Conservation (phyloP, 495 filamentous ascomycete genomes). For the Neurospora sp. region DNA sequence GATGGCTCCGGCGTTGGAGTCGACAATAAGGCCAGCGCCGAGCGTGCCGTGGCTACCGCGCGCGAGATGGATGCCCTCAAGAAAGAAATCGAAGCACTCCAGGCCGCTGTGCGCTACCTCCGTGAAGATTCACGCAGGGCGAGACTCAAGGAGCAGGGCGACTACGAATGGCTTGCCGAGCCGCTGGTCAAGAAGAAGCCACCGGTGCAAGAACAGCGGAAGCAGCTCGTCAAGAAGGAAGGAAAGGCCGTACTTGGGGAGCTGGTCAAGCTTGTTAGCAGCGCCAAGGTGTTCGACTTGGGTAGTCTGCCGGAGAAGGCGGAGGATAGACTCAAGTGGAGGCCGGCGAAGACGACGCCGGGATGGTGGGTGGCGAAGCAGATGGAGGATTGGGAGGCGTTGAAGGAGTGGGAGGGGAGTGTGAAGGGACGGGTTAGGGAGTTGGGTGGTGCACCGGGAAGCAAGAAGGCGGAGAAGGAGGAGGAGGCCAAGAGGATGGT, state of each 20-base stretch:
- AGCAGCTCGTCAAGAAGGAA: conserved; percentile 53
- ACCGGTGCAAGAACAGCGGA: conserved; percentile 43
- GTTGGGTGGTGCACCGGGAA: conserved; percentile 9
- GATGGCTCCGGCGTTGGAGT: conserved; percentile 30
- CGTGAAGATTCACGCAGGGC: conserved; percentile 66
- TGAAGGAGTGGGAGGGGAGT: conserved; percentile 32
- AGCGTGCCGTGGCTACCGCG: conserved; percentile 55
- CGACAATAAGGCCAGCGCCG: conserved; percentile 44
- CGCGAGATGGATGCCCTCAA: conserved; percentile 67
- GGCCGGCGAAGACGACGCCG: conserved; percentile 33
- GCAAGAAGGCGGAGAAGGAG: conserved; percentile 2
- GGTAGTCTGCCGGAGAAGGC: conserved; percentile 36
- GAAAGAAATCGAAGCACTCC: conserved; percentile 56
- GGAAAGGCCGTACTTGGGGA: conserved; percentile 60
- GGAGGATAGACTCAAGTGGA: conserved; percentile 41
- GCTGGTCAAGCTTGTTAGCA: conserved; percentile 56
- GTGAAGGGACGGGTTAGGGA: conserved; percentile 29
- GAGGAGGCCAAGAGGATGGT: conserved; percentile 13
- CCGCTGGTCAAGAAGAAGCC: conserved; percentile 45
- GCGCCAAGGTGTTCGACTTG: conserved; percentile 50
- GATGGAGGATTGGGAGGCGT: conserved; percentile 30
- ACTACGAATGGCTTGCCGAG: conserved; percentile 54
- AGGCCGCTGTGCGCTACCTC: conserved; percentile 68
- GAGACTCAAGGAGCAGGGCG: conserved; percentile 50
- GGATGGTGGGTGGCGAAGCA: conserved; percentile 34